Conservation (phyloP, 495 filamentous ascomycete genomes). For the Chaetomidium leptoderma region DNA sequence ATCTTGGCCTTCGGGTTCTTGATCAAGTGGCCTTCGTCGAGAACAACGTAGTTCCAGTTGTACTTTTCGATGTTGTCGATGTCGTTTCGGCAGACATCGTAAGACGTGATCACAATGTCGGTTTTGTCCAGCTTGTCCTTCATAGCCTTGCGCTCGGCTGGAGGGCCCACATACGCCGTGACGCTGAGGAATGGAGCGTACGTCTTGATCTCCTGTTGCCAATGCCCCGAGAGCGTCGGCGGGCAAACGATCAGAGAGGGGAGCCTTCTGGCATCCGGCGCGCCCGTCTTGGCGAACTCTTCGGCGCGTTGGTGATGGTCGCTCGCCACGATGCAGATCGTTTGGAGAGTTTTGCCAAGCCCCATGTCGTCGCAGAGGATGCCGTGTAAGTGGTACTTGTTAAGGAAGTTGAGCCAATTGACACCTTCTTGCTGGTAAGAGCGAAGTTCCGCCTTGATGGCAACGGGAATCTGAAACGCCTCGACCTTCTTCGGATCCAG, state of each 20-base stretch:
- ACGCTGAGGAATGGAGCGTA: slow-evolving; percentile 91
- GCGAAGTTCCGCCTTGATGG: slow-evolving; percentile 91
- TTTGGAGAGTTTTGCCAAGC: slow-evolving; percentile 95
- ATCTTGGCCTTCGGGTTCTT: slow-evolving; percentile 97
- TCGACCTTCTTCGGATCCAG: slow-evolving; percentile 94
- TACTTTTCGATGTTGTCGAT: slow-evolving; percentile 75
- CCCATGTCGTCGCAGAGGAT: slow-evolving; percentile 99
- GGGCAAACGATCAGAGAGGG: slow-evolving; percentile 95
- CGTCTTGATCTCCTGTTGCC: slow-evolving; percentile 93
- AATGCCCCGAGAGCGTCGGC: slow-evolving; percentile 95
- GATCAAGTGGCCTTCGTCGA: slow-evolving; percentile 96
- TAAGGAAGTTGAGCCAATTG: slow-evolving; percentile 98
- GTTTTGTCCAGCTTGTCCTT: slow-evolving; percentile 63
- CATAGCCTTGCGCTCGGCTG: slow-evolving; percentile 67
- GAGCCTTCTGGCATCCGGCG: slow-evolving; percentile 69
- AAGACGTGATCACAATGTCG: slow-evolving; percentile 94
- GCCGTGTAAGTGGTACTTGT: slow-evolving; percentile 93
- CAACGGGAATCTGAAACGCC: slow-evolving; percentile 85
- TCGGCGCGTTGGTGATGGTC: slow-evolving; percentile 92
- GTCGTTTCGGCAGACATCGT: slow-evolving; percentile 95
- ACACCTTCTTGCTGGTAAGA: slow-evolving; percentile 98
- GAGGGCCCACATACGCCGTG: slow-evolving; percentile 85
- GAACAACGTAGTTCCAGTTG: slow-evolving; percentile 94
- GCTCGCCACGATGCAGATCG: slow-evolving; percentile 93
- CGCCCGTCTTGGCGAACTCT: slow-evolving; percentile 74